Evolutionary conservation across 352 stramenopile species (phyloP).

Genomic region (Phytophthora pinifolia): DNA sequence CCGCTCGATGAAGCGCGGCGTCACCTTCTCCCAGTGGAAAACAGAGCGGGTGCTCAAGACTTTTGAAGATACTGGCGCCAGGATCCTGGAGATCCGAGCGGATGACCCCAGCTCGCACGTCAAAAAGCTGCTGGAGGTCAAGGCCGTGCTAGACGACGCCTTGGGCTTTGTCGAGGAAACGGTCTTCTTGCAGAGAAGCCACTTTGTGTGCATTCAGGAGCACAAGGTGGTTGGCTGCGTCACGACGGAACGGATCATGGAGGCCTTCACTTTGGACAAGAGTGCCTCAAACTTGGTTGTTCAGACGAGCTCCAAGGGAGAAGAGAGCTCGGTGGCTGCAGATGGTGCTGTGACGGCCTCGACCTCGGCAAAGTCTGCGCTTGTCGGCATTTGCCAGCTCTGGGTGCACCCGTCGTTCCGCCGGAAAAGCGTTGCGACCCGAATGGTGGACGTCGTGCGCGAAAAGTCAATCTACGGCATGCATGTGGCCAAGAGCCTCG

Average conservation of each 20-base stretch:
- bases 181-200: constrained; percentile 49
- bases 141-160: constrained; percentile 66
- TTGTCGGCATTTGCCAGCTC: constrained; percentile 70
- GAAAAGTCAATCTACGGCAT: constrained; percentile 79
- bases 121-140: constrained; percentile 77
- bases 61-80: constrained; percentile 42
- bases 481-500: constrained; percentile 40
- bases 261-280: constrained; percentile 43
- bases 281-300: constrained; percentile 11
- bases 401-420: constrained; percentile 66
- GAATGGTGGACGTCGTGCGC: constrained; percentile 59
- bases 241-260: constrained; percentile 52
- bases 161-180: constrained; percentile 59
- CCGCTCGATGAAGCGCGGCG: constrained; percentile 35
- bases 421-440: constrained; percentile 51
- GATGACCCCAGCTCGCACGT: constrained; percentile 56
- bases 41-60: constrained; percentile 50
- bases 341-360: constrained; percentile 21
- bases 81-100: constrained; percentile 65
- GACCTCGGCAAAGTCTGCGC: constrained; percentile 22
- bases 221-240: constrained; percentile 65
- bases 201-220: constrained; percentile 64
- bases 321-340: constrained; percentile 6
- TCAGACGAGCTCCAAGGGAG: neutral
- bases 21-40: constrained; percentile 69